A percentile compares a stretch with the other conserved stretches of the same genome.
These are phyloP conservation scores for Candida smagusa DNA, from an alignment of 1,139 yeast species.

Conservation along the genomic window DNA sequence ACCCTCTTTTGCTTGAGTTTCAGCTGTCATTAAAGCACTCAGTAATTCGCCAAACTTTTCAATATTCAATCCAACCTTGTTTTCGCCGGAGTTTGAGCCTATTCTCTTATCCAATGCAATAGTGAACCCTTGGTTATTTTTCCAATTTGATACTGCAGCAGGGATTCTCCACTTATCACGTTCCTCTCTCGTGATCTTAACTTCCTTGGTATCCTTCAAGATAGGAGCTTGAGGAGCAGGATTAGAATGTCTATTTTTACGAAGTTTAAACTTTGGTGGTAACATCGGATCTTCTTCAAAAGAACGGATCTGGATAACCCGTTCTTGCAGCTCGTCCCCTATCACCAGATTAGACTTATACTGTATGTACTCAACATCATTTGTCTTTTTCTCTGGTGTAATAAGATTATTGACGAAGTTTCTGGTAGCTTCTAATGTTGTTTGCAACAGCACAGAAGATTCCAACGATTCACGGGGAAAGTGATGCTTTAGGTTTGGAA, in stretches of 20 bases:
- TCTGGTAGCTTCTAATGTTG: constrained; percentile 30
- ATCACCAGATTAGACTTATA: constrained; percentile 18
- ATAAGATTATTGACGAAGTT: constrained; percentile 20
- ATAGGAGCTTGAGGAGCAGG: constrained; percentile 68
- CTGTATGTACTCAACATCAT: constrained; percentile 18
- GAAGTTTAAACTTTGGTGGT: constrained; percentile 74
- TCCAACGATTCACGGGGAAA: constrained; percentile 34
- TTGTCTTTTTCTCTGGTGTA: constrained; percentile 10
- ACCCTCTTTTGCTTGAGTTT: constrained; percentile 68
- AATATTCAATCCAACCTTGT: constrained; percentile 45
- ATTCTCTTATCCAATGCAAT: constrained; percentile 78
- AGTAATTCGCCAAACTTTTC: constrained; percentile 61
- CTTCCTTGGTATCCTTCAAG: constrained; percentile 24
- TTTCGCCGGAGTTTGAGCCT: constrained; percentile 44
- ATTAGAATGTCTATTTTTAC: constrained; percentile 63
- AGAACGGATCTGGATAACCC: constrained; percentile 29
- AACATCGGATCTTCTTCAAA: constrained; percentile 77
- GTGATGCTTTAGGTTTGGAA: constrained; percentile 38
- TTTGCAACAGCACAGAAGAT: constrained; percentile 22
- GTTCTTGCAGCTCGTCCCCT: constrained; percentile 10
- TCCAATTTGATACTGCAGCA: constrained; percentile 93
- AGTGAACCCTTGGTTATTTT: constrained; percentile 88
- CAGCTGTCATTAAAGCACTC: constrained; percentile 74
- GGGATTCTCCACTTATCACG: constrained; percentile 86
- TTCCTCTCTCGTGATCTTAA: constrained; percentile 68